These are phyloP conservation scores for Metroxylon sagu DNA, from an alignment of 176 grass and related monocot genomes.

Conservation along the genomic window DNA sequence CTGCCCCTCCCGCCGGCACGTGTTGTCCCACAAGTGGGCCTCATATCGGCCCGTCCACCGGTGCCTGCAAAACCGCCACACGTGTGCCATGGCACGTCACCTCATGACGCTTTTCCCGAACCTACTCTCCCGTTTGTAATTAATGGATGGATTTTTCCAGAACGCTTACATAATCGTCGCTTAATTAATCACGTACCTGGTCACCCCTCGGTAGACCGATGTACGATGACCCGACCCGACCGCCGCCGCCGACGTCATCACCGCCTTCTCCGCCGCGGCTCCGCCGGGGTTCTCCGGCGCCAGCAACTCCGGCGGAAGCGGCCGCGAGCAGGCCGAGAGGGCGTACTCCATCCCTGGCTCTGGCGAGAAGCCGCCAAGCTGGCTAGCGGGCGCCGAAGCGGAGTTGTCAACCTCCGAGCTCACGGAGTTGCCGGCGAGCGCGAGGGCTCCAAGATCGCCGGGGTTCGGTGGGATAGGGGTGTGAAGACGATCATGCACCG, in stretches of 20 bases:
- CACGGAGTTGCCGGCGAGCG: not conserved
- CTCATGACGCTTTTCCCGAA: too few species aligned
- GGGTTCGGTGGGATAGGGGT: constrained; percentile 5
- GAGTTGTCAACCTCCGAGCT: too few species aligned
- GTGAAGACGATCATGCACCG: constrained; percentile 6
- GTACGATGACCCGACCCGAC: constrained; percentile 29
- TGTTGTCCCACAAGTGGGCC: constrained; percentile 96
- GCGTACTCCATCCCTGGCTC: constrained; percentile 5
- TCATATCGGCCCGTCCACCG: constrained; percentile 80
- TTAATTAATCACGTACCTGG: constrained; percentile 30
- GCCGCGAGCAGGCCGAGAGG: not conserved
- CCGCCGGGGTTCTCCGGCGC: not conserved
- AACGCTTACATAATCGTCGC: too few species aligned
- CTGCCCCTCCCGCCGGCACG: constrained; percentile 61
- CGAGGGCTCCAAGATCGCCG: not conserved
- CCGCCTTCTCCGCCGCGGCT: not conserved
- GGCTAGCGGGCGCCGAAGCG: constrained; percentile 4
- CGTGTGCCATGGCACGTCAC: constrained; percentile 15
- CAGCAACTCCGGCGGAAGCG: constrained; percentile 7
- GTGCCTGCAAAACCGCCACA: constrained; percentile 49
- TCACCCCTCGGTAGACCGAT: constrained; percentile 76
- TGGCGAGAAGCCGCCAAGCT: not conserved
- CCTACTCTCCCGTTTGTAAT: too few species aligned
- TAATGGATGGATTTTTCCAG: too few species aligned
- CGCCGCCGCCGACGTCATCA: constrained; percentile 12